Percentiles rank a stretch among this genome's conserved stretches.
phyloP scores from a whole-genome alignment of 139 green algal genomes.

The Microglena sp. region DNA sequence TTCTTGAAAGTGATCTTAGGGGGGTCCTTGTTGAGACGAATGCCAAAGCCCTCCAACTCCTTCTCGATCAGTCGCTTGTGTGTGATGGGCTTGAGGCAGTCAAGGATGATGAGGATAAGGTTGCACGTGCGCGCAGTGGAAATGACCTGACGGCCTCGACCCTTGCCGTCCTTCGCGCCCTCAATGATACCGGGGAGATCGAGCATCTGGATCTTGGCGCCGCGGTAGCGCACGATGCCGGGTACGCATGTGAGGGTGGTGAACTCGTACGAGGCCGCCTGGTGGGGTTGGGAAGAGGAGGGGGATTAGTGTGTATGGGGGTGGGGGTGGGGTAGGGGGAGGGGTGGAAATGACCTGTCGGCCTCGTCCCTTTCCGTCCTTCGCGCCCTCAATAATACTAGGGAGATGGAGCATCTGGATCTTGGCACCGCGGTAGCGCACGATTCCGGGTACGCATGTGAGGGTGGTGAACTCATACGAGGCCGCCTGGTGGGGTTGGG shows the following conservation, averaged over 20 bases:
- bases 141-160: conserved; percentile 72
- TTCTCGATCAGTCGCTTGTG: conserved; percentile 79
- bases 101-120: conserved; percentile 96
- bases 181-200: conserved; percentile 98
- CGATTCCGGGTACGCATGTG: conserved; percentile 90
- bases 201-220: conserved; percentile 87
- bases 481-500: conserved; percentile 42
- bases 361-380: conserved; percentile 47
- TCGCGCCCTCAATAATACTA: conserved; percentile 97
- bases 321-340: too few relatives aligned
- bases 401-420: conserved; percentile 96
- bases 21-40: conserved; percentile 93
- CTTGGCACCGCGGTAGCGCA: conserved; percentile 77
- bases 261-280: conserved; percentile 93
- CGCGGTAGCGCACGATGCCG: conserved; percentile 83
- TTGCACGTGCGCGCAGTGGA: conserved; percentile 92
- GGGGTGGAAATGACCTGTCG: conserved; percentile 29
- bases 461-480: conserved; percentile 98
- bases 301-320: not conserved
- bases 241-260: conserved; percentile 96
- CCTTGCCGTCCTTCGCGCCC: conserved; percentile 76
- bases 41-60: conserved; percentile 70
- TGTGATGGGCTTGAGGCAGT: conserved; percentile 96
- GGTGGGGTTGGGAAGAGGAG: conserved; percentile 5
- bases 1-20: conserved; percentile 80